Conservation (phyloP, 2,329 filamentous ascomycete genomes). For the Phaeosphaeria sp. region DNA sequence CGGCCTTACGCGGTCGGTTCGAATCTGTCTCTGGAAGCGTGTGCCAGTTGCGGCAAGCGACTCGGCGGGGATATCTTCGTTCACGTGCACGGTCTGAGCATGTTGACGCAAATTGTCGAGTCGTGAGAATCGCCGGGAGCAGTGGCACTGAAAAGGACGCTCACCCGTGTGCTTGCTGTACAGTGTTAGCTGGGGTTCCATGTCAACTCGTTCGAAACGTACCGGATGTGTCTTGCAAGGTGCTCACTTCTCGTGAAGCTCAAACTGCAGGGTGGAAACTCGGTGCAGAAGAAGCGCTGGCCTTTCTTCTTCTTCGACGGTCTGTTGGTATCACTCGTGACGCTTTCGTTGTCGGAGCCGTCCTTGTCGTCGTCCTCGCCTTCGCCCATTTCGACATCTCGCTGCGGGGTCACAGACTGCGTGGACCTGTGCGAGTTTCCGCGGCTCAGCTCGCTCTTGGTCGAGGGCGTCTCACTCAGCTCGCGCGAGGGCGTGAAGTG, state of each 20-base stretch:
- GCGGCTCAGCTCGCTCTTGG: constrained; percentile 53
- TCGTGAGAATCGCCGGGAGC: constrained; percentile 87
- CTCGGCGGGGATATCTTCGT: constrained; percentile 93
- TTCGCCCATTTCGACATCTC: constrained; percentile 79
- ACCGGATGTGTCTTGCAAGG: constrained; percentile 91
- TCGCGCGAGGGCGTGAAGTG: constrained; percentile 54
- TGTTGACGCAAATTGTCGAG: constrained; percentile 96
- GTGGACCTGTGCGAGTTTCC: constrained; percentile 67
- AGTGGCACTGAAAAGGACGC: constrained; percentile 95
- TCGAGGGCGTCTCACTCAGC: constrained; percentile 49
- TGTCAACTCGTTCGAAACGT: constrained; percentile 36
- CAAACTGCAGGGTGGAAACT: constrained; percentile 90
- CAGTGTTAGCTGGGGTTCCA: constrained; percentile 30
- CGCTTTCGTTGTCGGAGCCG: constrained; percentile 58
- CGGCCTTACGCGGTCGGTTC: constrained; percentile 82
- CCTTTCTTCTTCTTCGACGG: constrained; percentile 95
- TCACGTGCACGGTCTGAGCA: constrained; percentile 96
- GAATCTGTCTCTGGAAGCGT: constrained; percentile 88
- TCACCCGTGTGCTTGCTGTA: constrained; percentile 94
- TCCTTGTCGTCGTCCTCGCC: constrained; percentile 69
- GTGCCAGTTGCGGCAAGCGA: constrained; percentile 93
- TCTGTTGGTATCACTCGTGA: constrained; percentile 67
- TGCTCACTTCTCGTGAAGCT: constrained; percentile 98
- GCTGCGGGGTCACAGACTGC: constrained; percentile 67
- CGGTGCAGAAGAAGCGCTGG: constrained; percentile 93